phyloP scores from a whole-genome alignment of 306 rosid genomes.

The Morella rubra region DNA sequence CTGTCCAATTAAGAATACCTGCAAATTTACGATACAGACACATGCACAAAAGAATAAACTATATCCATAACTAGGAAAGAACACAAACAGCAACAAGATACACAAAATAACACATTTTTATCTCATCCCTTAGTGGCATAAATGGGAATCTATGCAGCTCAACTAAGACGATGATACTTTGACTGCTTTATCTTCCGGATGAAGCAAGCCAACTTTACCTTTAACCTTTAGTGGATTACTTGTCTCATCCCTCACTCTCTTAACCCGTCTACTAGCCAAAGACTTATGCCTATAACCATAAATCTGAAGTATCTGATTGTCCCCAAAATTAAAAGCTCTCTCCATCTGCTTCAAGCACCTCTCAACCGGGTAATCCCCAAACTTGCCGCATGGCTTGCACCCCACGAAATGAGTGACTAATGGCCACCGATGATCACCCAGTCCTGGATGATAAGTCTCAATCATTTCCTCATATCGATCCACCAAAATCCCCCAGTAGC shows the following conservation, averaged over 20 bases:
- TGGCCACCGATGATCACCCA: conserved; percentile 62
- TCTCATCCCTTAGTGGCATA: conserved; percentile 6
- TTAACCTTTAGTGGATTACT: conserved; percentile 41
- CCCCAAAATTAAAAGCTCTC: conserved; percentile 58
- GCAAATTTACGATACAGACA: conserved; percentile 1
- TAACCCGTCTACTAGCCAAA: conserved; percentile 41
- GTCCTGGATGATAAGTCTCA: conserved; percentile 48
- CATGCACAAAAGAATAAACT: conserved; percentile 26
- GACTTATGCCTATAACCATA: conserved; percentile 54
- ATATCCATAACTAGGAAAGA: conserved; percentile 28
- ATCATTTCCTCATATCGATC: conserved; percentile 56
- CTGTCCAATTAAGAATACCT: conserved; percentile 3
- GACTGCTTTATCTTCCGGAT: conserved; percentile 44
- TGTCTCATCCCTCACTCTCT: conserved; percentile 46
- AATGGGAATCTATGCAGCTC: background rate
- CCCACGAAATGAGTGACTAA: conserved; percentile 64
- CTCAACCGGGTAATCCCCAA: conserved; percentile 61
- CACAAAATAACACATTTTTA: conserved; percentile 1
- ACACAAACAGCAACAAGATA: conserved; percentile 19
- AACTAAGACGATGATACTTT: conserved; percentile 45
- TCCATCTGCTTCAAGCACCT: conserved; percentile 61
- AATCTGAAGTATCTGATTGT: conserved; percentile 56
- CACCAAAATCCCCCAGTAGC: conserved; percentile 61
- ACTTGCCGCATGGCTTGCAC: conserved; percentile 64
- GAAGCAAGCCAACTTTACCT: conserved; percentile 57